Evolutionary conservation across 176 grass and related monocot species (phyloP), one percentile per base, ranked within the genome.

Genomic region (Cenchrus fungigraminus): DNA sequence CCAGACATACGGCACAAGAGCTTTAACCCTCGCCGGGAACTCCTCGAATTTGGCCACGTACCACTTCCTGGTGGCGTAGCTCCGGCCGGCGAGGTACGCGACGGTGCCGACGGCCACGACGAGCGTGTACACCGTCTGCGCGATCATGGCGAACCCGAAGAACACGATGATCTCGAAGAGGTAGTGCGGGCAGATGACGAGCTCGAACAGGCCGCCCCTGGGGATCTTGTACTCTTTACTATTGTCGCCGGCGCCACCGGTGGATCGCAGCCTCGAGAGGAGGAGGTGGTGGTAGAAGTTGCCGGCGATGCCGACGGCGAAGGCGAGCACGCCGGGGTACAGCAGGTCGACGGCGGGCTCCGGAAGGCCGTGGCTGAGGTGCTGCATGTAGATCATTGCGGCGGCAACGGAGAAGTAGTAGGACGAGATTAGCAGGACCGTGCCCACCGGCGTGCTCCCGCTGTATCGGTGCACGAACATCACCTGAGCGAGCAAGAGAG

Each of bases 271-370:
- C 32, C 42, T 76, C 0, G 90, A 79, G 14, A 97, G 86, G 72
- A 97, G 86, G 81, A 5, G 59, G 80, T 94, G 92, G 73, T 97
- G 92, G 86, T 97, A 92, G 28, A 94, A 84, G 83, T 97, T 94
- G 62, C 92, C 92, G 1, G 59, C 20, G 58, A 4, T 1, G 58
- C 58, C 58, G 58, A 11, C n/a, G 17, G 71, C 29, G 51, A 95
- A 92, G 55, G 72, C 15, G 47, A 67, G 5, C 32, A 80, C 17
- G 4, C 93, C 89, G 0, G 77, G 63, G 78, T 79, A 81, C 17
- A 84, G 89, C 12, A 95, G 83, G 34, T 98, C 69, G 8, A 72
- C 52, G 13, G 68, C 3, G 3, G 91, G 93, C 9, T 84, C 87
- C 7, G 87, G 79, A 57, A 89, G 80, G 8, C 71, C 77, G 2